Base-by-base conservation (phyloP, 2,329 filamentous ascomycete genomes). In the Aaosphaeria pasadenensis region DNA sequence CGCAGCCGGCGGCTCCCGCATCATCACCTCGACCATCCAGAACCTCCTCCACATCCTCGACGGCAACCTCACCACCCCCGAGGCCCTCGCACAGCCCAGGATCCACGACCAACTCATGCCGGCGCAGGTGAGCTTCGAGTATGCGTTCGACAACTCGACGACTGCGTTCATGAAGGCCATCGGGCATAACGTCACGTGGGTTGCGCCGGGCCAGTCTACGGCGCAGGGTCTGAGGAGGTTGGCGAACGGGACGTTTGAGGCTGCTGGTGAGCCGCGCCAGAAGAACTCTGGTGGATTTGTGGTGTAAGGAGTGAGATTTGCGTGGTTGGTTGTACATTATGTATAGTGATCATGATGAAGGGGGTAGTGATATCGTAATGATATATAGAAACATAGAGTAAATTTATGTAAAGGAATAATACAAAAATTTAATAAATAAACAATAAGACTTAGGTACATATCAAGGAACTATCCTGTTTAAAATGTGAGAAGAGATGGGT, bases 51-150 rank as follows among this genome's bases (percentile, higher is more conserved):
- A 89, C 60, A 77, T 89, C 5, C 72, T 95, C 3, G 86, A 92
- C 59, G 78, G 83, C 52, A 74, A 75, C 11, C 74, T 85, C 69
- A 81, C 78, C 0, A 77, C 85, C 5, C 68, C 72, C 0, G 74
- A 86, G 44, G 87, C 89, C 0, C 75, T 95, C 11, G 76, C 74
- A 0, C 69, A 79, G 59, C 87, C 87, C 0, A 76, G 91, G 6
- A 72, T 95, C 24, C 91, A 95, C 62, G 89, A 95, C 63, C 91
- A 95, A 71, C 74, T 95, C 7, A 75, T 90, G 45, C 91, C 90
- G 0, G 86, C 90, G 57, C 71, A 72, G 43, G 79, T 85, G 1
- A 74, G 73, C 0, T 85, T 94, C 45, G 90, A 95, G 70, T 82
- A 81, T 31, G 68, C 68, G 0, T 95, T 87, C 56, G 78, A 88